These are phyloP conservation scores for Begonia fuchsioides DNA, from an alignment of 306 rosid genomes.

Conservation along the genomic window DNA sequence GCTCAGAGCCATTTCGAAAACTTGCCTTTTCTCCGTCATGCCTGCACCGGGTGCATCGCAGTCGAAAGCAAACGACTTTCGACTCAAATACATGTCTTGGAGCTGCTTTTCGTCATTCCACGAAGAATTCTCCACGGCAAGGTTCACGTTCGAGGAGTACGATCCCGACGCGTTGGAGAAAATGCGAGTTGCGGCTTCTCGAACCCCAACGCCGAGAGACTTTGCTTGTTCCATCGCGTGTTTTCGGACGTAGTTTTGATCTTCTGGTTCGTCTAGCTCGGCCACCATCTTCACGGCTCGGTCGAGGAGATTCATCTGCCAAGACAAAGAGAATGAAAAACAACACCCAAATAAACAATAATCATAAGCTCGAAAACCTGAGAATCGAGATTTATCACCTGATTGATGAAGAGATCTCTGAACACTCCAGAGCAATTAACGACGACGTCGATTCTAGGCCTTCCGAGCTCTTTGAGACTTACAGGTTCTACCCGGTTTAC, in stretches of 20 bases:
- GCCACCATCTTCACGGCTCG: constrained; percentile 98
- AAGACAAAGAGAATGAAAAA: constrained; percentile 1
- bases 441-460: constrained; percentile 98
- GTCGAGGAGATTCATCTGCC: constrained; percentile 94
- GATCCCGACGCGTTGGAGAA: constrained; percentile 98
- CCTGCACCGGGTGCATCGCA: constrained; percentile 88
- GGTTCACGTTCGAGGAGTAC: constrained; percentile 89
- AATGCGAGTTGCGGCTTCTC: constrained; percentile 89
- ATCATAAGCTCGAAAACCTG: background rate
- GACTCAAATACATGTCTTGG: constrained; percentile 94
- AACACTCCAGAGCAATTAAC: constrained; percentile 97
- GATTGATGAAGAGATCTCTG: constrained; percentile 96
- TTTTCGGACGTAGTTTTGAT: constrained; percentile 69
- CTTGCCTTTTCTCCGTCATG: constrained; percentile 82
- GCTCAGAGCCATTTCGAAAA: constrained; percentile 96
- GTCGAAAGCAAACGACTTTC: constrained; percentile 88
- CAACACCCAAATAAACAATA: too few relatives aligned
- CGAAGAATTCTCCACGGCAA: constrained; percentile 91
- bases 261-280: constrained; percentile 81
- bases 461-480: constrained; percentile 87
- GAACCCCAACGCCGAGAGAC: constrained; percentile 64
- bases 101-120: constrained; percentile 99
- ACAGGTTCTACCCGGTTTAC: constrained; percentile 79
- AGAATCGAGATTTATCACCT: constrained; percentile 34
- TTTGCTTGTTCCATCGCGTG: constrained; percentile 87